These are phyloP conservation scores for Neurospora intermedia DNA, from an alignment of 495 filamentous ascomycete species.

Conservation along the genomic window DNA sequence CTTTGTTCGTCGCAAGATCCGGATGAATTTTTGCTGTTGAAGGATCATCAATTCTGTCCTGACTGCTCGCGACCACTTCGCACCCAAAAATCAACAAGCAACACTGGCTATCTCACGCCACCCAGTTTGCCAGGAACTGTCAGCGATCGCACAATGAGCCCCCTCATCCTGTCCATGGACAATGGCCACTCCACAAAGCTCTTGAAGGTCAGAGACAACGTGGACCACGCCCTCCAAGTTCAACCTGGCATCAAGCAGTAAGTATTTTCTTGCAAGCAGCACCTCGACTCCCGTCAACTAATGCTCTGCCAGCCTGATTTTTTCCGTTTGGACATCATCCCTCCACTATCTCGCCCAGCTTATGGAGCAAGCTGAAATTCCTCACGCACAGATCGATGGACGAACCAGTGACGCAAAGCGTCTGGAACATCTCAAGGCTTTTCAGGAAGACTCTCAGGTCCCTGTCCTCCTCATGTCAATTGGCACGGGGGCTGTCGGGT, in stretches of 20 bases:
- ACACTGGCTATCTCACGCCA: neutral
- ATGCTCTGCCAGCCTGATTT: neutral
- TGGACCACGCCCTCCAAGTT: neutral
- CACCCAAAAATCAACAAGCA: neutral
- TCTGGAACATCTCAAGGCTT: constrained; percentile 1
- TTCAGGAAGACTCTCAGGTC: constrained; percentile 13
- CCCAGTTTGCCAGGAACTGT: neutral
- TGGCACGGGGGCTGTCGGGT: constrained; percentile 34
- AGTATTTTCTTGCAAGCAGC: neutral
- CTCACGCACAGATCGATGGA: neutral
- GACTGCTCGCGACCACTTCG: neutral
- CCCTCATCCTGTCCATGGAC: neutral
- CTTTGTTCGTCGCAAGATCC: neutral
- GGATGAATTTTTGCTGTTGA: neutral
- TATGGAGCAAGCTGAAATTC: neutral
- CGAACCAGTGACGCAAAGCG: neutral
- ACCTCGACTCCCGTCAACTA: neutral
- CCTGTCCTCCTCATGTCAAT: constrained; percentile 33
- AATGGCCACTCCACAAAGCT: neutral
- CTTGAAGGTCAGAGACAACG: neutral
- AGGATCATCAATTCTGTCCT: neutral
- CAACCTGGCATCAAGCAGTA: neutral
- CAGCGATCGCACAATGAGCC: neutral
- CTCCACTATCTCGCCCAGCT: neutral
- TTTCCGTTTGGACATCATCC: neutral